A percentile compares a stretch with the other conserved stretches of the same genome.
Conservation (phyloP, 192 early-diverging fungal genomes). For the Coemansia sp. region DNA sequence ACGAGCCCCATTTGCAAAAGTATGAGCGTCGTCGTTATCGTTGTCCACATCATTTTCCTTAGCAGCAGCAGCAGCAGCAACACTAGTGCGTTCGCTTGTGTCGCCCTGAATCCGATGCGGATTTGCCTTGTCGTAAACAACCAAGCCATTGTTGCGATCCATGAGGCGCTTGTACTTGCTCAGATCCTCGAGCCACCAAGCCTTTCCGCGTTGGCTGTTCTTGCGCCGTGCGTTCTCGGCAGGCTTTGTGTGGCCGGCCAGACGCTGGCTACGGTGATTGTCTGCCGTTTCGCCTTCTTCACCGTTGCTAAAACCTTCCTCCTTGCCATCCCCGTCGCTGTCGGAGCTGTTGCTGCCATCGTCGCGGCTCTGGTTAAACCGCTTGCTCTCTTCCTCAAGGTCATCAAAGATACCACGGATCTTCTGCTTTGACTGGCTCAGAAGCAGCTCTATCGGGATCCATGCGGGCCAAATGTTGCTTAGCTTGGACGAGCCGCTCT, state of each 20-base stretch:
- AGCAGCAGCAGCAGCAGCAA: neutral
- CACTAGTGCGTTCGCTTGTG: slow-evolving; percentile 16
- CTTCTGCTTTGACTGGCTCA: slow-evolving; percentile 40
- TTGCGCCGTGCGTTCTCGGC: slow-evolving; percentile 5
- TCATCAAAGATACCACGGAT: slow-evolving; percentile 48
- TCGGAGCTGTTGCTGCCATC: neutral
- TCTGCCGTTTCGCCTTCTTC: neutral
- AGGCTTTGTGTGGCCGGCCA: neutral
- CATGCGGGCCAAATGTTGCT: slow-evolving; percentile 56
- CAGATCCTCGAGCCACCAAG: slow-evolving; percentile 51
- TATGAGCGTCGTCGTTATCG: neutral
- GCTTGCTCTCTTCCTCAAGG: slow-evolving; percentile 11
- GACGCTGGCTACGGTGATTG: neutral
- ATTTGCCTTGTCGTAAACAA: slow-evolving; percentile 57
- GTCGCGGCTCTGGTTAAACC: neutral
- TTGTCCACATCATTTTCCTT: neutral
- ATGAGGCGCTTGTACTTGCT: slow-evolving; percentile 55
- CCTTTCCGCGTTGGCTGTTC: slow-evolving; percentile 16
- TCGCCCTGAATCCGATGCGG: slow-evolving; percentile 53
- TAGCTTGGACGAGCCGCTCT: slow-evolving; percentile 26
- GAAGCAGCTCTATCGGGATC: slow-evolving; percentile 58
- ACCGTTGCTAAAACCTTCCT: slow-evolving; percentile 3
- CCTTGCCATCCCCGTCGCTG: neutral
- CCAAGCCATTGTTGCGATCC: slow-evolving; percentile 50
- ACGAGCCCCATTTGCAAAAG: neutral